These are phyloP conservation scores for Backusella sp. DNA, from an alignment of 192 early-diverging fungal genomes.

Conservation along the genomic window DNA sequence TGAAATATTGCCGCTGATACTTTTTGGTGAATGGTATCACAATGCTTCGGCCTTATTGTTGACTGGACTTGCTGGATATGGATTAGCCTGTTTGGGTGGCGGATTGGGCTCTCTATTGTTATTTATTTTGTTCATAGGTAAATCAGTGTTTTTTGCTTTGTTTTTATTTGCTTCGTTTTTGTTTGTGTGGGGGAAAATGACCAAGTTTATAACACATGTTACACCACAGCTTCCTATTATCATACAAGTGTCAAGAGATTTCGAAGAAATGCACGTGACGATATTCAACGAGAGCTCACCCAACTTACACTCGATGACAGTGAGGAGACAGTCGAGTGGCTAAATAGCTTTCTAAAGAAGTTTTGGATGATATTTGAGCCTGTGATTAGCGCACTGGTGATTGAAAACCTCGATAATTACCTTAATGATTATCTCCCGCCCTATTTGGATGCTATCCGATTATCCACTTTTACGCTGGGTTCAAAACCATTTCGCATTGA, in stretches of 20 bases:
- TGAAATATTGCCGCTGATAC: conserved; percentile 19
- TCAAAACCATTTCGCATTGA: conserved; percentile 63
- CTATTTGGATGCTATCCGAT: conserved; percentile 62
- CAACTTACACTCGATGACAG: conserved; percentile 42
- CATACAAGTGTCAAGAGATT: conserved; percentile 52
- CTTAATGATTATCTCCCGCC: conserved; percentile 61
- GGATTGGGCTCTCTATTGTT: conserved; percentile 21
- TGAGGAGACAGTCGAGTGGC: conserved; percentile 70
- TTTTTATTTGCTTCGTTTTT: background rate
- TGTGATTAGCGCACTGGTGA: conserved; percentile 62
- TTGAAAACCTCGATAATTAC: conserved; percentile 58
- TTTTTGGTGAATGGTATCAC: conserved; percentile 37
- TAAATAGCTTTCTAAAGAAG: conserved; percentile 67
- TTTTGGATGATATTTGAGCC: conserved; percentile 85
- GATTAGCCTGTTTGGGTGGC: conserved; percentile 18
- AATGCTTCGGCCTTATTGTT: conserved; percentile 29
- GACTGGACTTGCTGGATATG: conserved; percentile 19
- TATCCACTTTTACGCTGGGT: conserved; percentile 64
- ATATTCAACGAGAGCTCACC: conserved; percentile 54
- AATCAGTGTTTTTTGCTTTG: background rate
- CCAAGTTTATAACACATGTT: background rate
- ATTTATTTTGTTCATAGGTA: conserved; percentile 31
- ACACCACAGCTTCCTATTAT: conserved; percentile 49
- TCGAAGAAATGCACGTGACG: conserved; percentile 53
- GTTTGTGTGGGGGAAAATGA: background rate